phyloP scores from a whole-genome alignment of 2,329 filamentous ascomycete species.

The Hypoxylon sp. region DNA sequence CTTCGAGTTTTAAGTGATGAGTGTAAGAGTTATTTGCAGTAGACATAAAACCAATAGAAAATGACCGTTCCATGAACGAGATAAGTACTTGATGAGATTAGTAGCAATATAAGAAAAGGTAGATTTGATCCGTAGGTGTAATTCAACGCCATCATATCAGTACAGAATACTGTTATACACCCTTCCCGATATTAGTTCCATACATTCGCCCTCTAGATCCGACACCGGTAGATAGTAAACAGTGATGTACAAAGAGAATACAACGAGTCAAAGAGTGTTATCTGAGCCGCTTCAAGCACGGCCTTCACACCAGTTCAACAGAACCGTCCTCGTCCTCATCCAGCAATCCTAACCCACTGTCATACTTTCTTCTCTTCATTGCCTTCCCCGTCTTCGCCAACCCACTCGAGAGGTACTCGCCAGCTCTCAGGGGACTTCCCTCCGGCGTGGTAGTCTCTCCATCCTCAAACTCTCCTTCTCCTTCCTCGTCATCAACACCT shows the following conservation, averaged over 20 bases:
- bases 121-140: constrained; percentile 13
- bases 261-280: constrained; percentile 20
- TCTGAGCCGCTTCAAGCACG: constrained; percentile 1
- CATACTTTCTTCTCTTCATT: constrained; percentile 64
- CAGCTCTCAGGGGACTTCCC: constrained; percentile 29
- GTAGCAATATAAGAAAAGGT: constrained; percentile 5
- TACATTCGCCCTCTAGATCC: constrained; percentile 18
- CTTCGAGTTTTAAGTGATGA: not conserved
- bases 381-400: constrained; percentile 49
- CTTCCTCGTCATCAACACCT: not conserved
- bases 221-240: constrained; percentile 23
- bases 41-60: not conserved
- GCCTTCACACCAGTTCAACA: constrained; percentile 38
- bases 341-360: constrained; percentile 70
- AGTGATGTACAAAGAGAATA: constrained; percentile 42
- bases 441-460: constrained; percentile 35
- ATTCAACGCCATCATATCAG: constrained; percentile 9
- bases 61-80: not conserved
- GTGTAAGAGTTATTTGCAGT: not conserved
- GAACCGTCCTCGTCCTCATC: constrained; percentile 64
- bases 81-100: not conserved
- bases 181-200: constrained; percentile 17
- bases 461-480: constrained; percentile 7
- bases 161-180: constrained; percentile 10
- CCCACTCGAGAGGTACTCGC: constrained; percentile 39